Percentiles rank a stretch among this genome's conserved stretches.
These are phyloP conservation scores for Cercophora samala DNA, from an alignment of 495 filamentous ascomycete species.

Conservation along the genomic window DNA sequence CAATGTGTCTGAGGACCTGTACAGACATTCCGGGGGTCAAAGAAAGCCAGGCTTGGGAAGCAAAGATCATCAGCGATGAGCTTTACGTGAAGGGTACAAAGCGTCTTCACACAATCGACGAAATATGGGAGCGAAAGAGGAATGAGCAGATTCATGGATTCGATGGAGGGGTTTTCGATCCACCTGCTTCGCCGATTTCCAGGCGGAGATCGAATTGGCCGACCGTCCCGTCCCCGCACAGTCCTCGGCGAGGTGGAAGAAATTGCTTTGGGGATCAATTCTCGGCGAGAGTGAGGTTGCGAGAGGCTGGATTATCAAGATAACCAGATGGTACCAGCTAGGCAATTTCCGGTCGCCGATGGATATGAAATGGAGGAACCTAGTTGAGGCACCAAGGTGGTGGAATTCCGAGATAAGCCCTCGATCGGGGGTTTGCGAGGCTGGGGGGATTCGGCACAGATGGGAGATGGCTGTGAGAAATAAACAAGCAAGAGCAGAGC, in stretches of 20 bases:
- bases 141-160: background rate
- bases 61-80: background rate
- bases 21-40: background rate
- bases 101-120: background rate
- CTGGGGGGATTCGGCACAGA: background rate
- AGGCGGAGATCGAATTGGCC: background rate
- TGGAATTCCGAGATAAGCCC: too few relatives aligned
- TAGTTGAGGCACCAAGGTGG: background rate
- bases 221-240: background rate
- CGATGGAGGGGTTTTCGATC: background rate
- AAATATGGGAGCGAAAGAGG: background rate
- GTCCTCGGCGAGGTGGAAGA: background rate
- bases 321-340: background rate
- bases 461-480: background rate
- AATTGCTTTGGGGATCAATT: background rate
- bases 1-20: background rate
- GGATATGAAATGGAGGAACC: background rate
- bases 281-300: background rate
- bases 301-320: background rate
- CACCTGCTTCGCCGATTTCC: background rate
- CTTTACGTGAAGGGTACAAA: background rate
- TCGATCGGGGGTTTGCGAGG: background rate
- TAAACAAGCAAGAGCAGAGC: background rate
- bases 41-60: background rate
- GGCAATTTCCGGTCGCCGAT: background rate